Conservation (phyloP, 176 grass and related monocot genomes). For the Musa itinerans region DNA sequence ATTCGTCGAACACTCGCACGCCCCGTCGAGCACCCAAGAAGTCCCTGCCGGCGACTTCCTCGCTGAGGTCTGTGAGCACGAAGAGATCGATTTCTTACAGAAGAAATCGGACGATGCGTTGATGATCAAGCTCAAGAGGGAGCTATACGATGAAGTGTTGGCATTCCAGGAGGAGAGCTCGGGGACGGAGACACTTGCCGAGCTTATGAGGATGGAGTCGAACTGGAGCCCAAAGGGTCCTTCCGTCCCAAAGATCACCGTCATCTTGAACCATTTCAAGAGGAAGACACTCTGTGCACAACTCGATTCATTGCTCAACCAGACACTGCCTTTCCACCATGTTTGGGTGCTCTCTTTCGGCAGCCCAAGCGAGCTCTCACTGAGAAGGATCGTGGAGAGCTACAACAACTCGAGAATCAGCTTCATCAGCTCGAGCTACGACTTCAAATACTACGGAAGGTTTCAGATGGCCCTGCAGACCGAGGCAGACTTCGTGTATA, state of each 20-base stretch:
- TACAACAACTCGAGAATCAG: conserved; percentile 85
- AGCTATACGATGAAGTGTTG: conserved; percentile 80
- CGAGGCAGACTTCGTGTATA: conserved; percentile 77
- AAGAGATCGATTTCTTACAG: conserved; percentile 85
- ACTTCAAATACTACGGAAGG: conserved; percentile 99
- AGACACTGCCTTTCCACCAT: conserved; percentile 91
- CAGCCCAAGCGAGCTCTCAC: conserved; percentile 57
- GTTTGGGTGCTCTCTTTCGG: conserved; percentile 88
- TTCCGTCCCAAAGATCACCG: conserved; percentile 46
- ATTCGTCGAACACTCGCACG: conserved; percentile 32
- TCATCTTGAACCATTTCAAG: conserved; percentile 97
- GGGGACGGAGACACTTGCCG: conserved; percentile 64
- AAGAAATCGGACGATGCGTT: conserved; percentile 71
- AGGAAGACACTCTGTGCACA: conserved; percentile 84
- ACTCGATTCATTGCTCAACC: conserved; percentile 52
- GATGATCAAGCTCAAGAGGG: conserved; percentile 80
- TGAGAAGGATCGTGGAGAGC: conserved; percentile 53
- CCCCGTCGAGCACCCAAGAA: conserved; percentile 13
- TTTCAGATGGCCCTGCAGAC: conserved; percentile 97
- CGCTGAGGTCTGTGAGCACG: conserved; percentile 71
- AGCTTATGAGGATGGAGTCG: conserved; percentile 61
- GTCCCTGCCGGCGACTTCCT: conserved; percentile 1
- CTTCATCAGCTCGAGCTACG: conserved; percentile 77
- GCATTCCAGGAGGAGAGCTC: conserved; percentile 46
- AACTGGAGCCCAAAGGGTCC: conserved; percentile 27